Conservation (phyloP, 129 eudicot genomes). For the Tanacetum coccineum region DNA sequence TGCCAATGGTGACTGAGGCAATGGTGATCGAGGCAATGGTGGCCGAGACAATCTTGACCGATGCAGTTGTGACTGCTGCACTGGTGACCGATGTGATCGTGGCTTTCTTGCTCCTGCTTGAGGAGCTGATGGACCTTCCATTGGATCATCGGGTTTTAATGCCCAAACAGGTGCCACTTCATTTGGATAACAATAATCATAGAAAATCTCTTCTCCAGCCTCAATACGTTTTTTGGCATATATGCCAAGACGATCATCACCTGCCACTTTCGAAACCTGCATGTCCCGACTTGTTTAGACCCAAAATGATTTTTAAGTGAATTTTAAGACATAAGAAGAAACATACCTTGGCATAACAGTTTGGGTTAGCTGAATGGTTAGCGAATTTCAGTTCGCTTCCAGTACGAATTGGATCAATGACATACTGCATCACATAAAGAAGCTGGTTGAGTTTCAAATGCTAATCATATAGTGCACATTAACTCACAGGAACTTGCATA, state of each 20-base stretch:
- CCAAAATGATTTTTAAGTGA: background rate
- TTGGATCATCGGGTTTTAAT: constrained; percentile 48
- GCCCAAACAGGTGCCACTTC: constrained; percentile 74
- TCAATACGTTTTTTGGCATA: constrained; percentile 67
- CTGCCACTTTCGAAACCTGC: constrained; percentile 71
- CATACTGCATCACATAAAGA: constrained; percentile 48
- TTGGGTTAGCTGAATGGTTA: constrained; percentile 76
- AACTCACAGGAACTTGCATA: no score
- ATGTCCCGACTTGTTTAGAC: constrained; percentile 15
- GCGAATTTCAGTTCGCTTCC: constrained; percentile 93
- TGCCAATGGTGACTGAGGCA: no score
- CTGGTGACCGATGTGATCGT: background rate
- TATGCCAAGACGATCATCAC: constrained; percentile 85
- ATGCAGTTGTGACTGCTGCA: background rate
- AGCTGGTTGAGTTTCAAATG: background rate
- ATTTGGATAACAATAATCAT: constrained; percentile 68
- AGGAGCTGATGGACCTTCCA: constrained; percentile 37
- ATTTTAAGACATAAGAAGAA: background rate
- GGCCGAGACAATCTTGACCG: no score
- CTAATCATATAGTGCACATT: background rate
- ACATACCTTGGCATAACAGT: constrained; percentile 73
- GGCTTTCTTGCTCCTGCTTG: constrained; percentile 59
- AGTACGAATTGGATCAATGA: constrained; percentile 70
- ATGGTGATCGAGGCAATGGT: no score
- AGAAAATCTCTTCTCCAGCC: constrained; percentile 71